Evolutionary conservation across 2,329 filamentous ascomycete species (phyloP).

Genomic region (Tolypocladium pustulatum): DNA sequence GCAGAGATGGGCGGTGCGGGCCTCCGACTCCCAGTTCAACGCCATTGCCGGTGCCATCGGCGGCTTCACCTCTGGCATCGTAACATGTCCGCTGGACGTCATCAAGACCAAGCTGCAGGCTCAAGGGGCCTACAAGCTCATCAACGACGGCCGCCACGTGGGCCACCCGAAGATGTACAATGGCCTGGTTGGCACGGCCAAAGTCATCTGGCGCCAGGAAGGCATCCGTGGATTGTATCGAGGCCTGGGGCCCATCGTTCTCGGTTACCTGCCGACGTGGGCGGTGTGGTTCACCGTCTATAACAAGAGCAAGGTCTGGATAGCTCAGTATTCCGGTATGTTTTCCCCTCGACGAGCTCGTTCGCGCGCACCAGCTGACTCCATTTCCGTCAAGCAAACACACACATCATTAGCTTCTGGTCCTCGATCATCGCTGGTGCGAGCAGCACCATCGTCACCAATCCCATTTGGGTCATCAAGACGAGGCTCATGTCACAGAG

Average conservation of each 20-base stretch:
- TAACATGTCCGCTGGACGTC: conserved; percentile 94
- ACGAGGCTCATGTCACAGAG: conserved; percentile 95
- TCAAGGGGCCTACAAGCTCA: conserved; percentile 67
- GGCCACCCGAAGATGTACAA: conserved; percentile 59
- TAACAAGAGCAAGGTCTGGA: conserved; percentile 71
- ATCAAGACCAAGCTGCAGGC: conserved; percentile 98
- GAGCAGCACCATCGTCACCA: conserved; percentile 88
- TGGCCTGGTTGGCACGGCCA: conserved; percentile 77
- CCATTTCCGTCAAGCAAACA: conserved; percentile 47
- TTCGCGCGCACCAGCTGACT: background rate
- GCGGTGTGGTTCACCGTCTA: conserved; percentile 97
- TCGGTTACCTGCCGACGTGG: conserved; percentile 96
- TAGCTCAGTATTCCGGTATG: conserved; percentile 56
- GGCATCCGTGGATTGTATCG: conserved; percentile 86
- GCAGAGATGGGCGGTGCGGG: conserved; percentile 44
- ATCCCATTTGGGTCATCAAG: conserved; percentile 99
- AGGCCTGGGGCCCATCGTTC: conserved; percentile 83
- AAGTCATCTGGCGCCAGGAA: conserved; percentile 78
- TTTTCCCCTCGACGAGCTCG: background rate
- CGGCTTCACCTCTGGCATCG: conserved; percentile 84
- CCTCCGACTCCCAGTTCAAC: conserved; percentile 60
- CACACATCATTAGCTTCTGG: conserved; percentile 71
- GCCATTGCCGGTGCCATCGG: conserved; percentile 80
- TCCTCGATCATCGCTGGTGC: conserved; percentile 85
- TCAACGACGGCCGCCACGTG: conserved; percentile 36